Conservation (phyloP, 345 rosid species). For the Salix caprea region DNA sequence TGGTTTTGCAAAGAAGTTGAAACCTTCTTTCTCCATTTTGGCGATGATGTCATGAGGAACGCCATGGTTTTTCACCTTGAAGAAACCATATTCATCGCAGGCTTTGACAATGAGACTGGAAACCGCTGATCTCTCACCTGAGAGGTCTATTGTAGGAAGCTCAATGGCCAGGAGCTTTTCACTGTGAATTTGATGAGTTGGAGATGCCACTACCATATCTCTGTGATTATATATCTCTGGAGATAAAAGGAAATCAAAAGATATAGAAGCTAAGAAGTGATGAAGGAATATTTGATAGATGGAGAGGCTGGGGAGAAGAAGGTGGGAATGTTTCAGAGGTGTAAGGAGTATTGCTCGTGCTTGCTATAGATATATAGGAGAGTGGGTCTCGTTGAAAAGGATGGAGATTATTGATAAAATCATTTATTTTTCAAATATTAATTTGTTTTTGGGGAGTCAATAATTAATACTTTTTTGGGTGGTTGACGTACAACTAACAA, state of each 20-base stretch:
- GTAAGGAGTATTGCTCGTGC: too few relatives aligned
- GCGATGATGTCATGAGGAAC: constrained; percentile 17
- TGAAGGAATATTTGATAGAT: too few relatives aligned
- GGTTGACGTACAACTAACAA: constrained; percentile 17
- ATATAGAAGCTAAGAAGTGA: not conserved
- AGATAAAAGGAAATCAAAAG: not conserved
- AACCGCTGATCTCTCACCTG: constrained; percentile 9
- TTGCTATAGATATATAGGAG: not conserved
- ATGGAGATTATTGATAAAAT: not conserved
- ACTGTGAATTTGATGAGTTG: not conserved
- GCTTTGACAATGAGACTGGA: constrained; percentile 23
- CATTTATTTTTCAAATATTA: not conserved
- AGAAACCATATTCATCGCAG: constrained; percentile 28
- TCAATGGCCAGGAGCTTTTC: constrained; percentile 6
- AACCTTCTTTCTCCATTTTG: constrained; percentile 18
- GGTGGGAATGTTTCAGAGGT: not conserved
- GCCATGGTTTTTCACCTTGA: constrained; percentile 36
- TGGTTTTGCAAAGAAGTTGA: constrained; percentile 22
- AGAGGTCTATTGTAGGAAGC: constrained; percentile 27
- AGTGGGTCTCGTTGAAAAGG: not conserved
- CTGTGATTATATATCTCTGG: not conserved
- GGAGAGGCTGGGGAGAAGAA: not conserved
- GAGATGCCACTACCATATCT: constrained; percentile 23
- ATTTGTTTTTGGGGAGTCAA: not conserved
- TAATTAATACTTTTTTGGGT: not conserved